A percentile compares a stretch with the other conserved stretches of the same genome.
These are phyloP conservation scores for Floccularia luteovirens DNA, from an alignment of 768 basidiomycete genomes.

Conservation along the genomic window DNA sequence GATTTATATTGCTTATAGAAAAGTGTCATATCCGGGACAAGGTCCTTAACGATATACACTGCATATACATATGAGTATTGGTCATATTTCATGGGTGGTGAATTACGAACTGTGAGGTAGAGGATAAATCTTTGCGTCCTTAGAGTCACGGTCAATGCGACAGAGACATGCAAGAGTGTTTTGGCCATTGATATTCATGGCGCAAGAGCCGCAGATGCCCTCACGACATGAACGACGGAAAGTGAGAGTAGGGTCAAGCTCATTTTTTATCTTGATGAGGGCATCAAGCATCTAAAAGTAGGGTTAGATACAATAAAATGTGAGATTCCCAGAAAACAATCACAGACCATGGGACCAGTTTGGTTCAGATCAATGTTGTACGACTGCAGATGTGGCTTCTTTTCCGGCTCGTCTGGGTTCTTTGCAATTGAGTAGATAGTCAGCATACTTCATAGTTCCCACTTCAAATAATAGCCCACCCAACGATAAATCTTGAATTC, in stretches of 20 bases:
- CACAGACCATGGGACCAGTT: conserved; percentile 84
- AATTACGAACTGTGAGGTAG: conserved; percentile 77
- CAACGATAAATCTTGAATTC: conserved; percentile 99
- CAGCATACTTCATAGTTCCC: not conserved
- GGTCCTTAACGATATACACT: conserved; percentile 99
- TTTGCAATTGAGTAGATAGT: conserved; percentile 6
- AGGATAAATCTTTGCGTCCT: conserved; percentile 90
- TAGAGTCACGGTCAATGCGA: conserved; percentile 77
- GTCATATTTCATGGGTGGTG: not conserved
- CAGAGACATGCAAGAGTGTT: conserved; percentile 98
- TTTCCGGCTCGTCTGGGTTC: conserved; percentile 94
- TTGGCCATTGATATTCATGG: conserved; percentile 98
- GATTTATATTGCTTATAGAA: conserved; percentile 99
- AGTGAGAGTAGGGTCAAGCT: conserved; percentile 92
- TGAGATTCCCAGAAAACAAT: not conserved
- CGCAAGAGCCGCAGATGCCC: conserved; percentile 97
- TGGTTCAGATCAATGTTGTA: conserved; percentile 91
- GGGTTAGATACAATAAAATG: not conserved
- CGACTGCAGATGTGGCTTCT: conserved; percentile 85
- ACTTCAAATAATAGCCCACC: conserved; percentile 38
- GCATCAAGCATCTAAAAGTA: conserved; percentile 67
- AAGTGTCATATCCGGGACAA: conserved; percentile 84
- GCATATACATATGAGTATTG: too few relatives aligned
- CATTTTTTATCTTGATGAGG: conserved; percentile 99
- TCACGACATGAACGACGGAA: conserved; percentile 92